phyloP scores from a whole-genome alignment of 352 stramenopile species.

The Phytophthora tentaculata region DNA sequence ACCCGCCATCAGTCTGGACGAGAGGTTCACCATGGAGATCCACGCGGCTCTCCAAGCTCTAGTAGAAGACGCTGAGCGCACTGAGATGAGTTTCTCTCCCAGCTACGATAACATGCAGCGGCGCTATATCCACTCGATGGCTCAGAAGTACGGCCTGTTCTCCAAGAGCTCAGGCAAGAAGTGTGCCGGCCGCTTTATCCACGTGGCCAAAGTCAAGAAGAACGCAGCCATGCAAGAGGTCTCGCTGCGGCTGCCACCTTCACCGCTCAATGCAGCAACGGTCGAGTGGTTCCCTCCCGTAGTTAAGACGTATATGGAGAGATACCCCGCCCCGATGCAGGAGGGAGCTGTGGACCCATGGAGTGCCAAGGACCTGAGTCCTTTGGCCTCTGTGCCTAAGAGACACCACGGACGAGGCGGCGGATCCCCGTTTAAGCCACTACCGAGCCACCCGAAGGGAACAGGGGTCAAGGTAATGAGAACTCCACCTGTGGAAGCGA shows the following conservation, averaged over 20 bases:
- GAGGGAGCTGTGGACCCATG: conserved; percentile 32
- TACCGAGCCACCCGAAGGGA: conserved; percentile 19
- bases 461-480: conserved; percentile 21
- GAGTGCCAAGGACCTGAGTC: conserved; percentile 30
- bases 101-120: conserved; percentile 81
- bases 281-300: conserved; percentile 51
- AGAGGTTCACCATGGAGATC: conserved; percentile 77
- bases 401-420: conserved; percentile 24
- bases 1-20: conserved; percentile 60
- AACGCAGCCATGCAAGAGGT: conserved; percentile 81
- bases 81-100: conserved; percentile 72
- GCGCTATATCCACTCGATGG: conserved; percentile 81
- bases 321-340: conserved; percentile 37
- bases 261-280: conserved; percentile 38
- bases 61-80: conserved; percentile 58
- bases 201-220: conserved; percentile 85
- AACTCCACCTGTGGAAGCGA: conserved; percentile 22
- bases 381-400: conserved; percentile 19
- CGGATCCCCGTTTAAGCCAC: conserved; percentile 49
- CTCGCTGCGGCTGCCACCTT: conserved; percentile 55
- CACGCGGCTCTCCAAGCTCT: conserved; percentile 66
- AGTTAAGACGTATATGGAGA: conserved; percentile 51
- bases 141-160: conserved; percentile 83
- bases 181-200: conserved; percentile 65
- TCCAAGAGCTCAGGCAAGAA: conserved; percentile 84